Percentiles rank a stretch among this genome's conserved stretches.
These are phyloP conservation scores for Postia placenta DNA, from an alignment of 768 basidiomycete species.

Conservation along the genomic window DNA sequence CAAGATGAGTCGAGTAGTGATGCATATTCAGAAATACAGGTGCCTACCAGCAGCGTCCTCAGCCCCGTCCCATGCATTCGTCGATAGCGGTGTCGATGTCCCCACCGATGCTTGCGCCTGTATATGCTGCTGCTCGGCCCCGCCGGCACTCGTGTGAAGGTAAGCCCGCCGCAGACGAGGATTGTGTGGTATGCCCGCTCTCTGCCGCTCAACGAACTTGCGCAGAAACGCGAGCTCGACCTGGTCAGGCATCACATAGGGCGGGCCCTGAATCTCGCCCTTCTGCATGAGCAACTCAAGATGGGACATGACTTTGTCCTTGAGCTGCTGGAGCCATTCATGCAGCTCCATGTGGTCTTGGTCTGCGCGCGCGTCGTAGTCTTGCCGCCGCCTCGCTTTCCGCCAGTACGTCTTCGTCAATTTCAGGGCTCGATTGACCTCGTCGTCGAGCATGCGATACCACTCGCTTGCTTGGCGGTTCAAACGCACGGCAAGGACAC, in stretches of 20 bases:
- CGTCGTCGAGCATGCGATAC: slow-evolving; percentile 72
- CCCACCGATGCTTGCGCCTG: background rate
- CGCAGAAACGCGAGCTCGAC: slow-evolving; percentile 72
- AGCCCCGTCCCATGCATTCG: slow-evolving; percentile 16
- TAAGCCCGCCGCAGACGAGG: slow-evolving; percentile 61
- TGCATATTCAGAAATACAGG: background rate
- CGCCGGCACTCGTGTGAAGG: slow-evolving; percentile 13
- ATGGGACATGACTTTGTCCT: slow-evolving; percentile 87
- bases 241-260: slow-evolving; percentile 76
- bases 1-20: background rate
- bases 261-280: slow-evolving; percentile 79
- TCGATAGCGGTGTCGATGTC: slow-evolving; percentile 15
- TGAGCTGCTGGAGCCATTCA: slow-evolving; percentile 82
- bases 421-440: slow-evolving; percentile 77
- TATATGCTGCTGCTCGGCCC: slow-evolving; percentile 8
- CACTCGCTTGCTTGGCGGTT: slow-evolving; percentile 77
- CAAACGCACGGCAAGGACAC: slow-evolving; percentile 68
- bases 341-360: slow-evolving; percentile 88
- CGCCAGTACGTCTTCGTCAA: slow-evolving; percentile 85
- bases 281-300: slow-evolving; percentile 84
- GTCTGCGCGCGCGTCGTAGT: slow-evolving; percentile 79
- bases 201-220: slow-evolving; percentile 78
- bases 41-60: slow-evolving; percentile 14
- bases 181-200: slow-evolving; percentile 71
- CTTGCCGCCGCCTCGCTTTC: slow-evolving; percentile 68